Conservation (phyloP, 1,284 basidiomycete species). For the Heterobasidion irregulare region DNA sequence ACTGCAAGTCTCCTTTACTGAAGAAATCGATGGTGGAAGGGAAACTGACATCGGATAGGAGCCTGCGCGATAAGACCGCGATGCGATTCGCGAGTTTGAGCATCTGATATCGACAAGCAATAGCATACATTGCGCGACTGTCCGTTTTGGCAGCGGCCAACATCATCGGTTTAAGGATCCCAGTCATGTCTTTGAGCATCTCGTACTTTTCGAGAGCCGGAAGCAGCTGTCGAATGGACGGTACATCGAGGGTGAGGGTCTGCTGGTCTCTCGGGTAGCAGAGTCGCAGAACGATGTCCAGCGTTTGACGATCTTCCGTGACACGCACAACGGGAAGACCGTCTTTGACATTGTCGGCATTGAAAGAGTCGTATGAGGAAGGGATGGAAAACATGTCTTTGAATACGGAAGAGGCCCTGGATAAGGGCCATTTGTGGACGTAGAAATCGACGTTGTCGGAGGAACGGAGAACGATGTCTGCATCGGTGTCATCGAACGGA, state of each 20-base stretch:
- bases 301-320: neutral
- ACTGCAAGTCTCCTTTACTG: neutral
- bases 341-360: neutral
- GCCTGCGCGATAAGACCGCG: neutral
- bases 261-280: neutral
- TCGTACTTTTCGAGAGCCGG: too few species aligned
- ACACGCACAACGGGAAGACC: neutral
- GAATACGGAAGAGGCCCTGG: conserved; percentile 10
- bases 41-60: neutral
- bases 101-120: neutral
- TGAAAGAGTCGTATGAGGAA: neutral
- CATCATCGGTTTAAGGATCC: too few species aligned
- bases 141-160: neutral
- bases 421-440: conserved; percentile 10
- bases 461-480: conserved; percentile 12
- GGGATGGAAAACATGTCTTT: conserved; percentile 7
- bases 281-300: neutral
- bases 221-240: too few species aligned
- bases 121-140: neutral
- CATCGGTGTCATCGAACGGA: conserved; percentile 4
- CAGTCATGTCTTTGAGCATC: too few species aligned
- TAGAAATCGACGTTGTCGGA: conserved; percentile 10
- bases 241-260: too few species aligned
- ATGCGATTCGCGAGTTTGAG: neutral
- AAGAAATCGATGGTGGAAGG: neutral